Percentiles rank a stretch among this genome's conserved stretches.
Evolutionary conservation across 2,329 filamentous ascomycete genomes (phyloP).

Genomic region (Fusarium sp.): DNA sequence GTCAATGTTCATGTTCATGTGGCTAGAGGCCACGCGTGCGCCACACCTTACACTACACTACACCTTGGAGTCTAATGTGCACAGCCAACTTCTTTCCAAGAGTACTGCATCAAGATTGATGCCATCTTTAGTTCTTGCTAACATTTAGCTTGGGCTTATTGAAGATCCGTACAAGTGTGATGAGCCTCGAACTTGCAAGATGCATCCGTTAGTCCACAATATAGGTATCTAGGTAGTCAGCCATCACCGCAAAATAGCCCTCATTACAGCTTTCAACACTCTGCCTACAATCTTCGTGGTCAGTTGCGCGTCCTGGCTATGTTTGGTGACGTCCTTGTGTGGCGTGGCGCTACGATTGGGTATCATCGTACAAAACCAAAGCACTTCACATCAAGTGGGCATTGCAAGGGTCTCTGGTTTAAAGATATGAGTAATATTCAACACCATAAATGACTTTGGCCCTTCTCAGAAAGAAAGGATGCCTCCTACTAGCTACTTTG

Average conservation of each 20-base stretch:
- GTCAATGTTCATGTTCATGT: constrained; percentile 7
- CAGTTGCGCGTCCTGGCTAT: constrained; percentile 22
- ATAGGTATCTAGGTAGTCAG: background rate
- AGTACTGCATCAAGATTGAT: constrained; percentile 4
- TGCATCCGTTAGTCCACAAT: background rate
- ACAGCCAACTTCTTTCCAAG: constrained; percentile 2
- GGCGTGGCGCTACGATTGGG: constrained; percentile 20
- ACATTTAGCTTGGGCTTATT: background rate
- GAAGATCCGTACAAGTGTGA: background rate
- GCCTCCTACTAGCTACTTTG: constrained; percentile 2
- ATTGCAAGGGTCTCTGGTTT: background rate
- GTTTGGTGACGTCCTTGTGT: constrained; percentile 27
- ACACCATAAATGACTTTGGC: background rate
- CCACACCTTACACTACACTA: constrained; percentile 20
- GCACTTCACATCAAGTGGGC: background rate
- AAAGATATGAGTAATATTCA: background rate
- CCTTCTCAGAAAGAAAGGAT: background rate
- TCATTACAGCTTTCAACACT: background rate
- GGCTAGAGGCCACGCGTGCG: constrained; percentile 33
- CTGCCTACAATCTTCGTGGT: constrained; percentile 7
- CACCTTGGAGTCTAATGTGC: constrained; percentile 1
- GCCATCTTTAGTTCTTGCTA: background rate
- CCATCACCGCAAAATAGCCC: background rate
- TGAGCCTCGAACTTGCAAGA: background rate
- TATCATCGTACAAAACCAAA: background rate